Percentiles rank a stretch among this genome's conserved stretches.
Evolutionary conservation across 305 asterid species (phyloP).

Genomic region (Fraxinus platypoda): DNA sequence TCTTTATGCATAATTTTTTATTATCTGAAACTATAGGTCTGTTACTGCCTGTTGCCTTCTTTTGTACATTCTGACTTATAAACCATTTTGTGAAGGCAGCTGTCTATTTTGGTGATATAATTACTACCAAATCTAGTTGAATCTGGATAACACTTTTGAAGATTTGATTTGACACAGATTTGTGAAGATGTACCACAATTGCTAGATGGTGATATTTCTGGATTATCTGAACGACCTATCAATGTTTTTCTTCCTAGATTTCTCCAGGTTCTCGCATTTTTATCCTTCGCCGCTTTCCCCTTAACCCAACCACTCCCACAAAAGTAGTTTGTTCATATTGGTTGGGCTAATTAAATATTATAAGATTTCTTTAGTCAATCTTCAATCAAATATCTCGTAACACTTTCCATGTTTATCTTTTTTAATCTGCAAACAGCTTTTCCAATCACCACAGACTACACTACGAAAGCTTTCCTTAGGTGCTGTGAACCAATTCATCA

Average conservation of each 20-base stretch:
- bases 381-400: slow-evolving; percentile 19
- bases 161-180: slow-evolving; percentile 46
- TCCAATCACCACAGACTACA: slow-evolving; percentile 73
- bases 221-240: slow-evolving; percentile 87
- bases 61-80: not conserved
- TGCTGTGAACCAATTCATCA: slow-evolving; percentile 82
- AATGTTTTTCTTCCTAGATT: slow-evolving; percentile 83
- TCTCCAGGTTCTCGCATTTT: slow-evolving; percentile 57
- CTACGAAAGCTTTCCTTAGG: slow-evolving; percentile 77
- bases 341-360: not conserved
- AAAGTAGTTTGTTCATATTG: not conserved
- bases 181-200: slow-evolving; percentile 93
- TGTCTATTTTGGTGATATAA: slow-evolving; percentile 6
- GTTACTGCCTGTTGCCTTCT: not conserved
- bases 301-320: not conserved
- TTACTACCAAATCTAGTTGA: not conserved
- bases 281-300: slow-evolving; percentile 4
- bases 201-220: slow-evolving; percentile 84
- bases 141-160: not conserved
- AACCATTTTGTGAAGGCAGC: slow-evolving; percentile 7
- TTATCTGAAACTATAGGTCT: not conserved
- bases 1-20: slow-evolving; percentile 4
- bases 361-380: not conserved
- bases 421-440: slow-evolving; percentile 52
- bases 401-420: slow-evolving; percentile 11